phyloP scores from a whole-genome alignment of 371 early-diverging fungal genomes.

The Mortierella sp. region DNA sequence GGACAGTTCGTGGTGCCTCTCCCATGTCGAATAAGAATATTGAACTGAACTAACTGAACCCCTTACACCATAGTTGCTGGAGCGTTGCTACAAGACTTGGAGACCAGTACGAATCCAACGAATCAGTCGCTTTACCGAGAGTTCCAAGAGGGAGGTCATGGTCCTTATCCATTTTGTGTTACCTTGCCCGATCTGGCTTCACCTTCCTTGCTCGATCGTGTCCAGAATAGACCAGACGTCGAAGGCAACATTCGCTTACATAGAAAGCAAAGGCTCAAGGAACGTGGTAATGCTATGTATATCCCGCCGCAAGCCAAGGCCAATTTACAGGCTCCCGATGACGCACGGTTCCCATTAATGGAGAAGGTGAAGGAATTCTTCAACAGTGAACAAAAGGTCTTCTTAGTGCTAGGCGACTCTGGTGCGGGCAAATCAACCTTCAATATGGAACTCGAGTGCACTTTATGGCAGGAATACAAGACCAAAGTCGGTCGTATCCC shows the following conservation, averaged over 20 bases:
- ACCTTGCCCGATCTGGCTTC: not conserved
- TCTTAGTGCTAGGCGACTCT: constrained; percentile 13
- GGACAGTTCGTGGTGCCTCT: too few relatives aligned
- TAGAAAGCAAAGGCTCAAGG: not conserved
- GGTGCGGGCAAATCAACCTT: too few relatives aligned
- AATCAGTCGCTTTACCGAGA: not conserved
- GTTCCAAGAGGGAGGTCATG: not conserved
- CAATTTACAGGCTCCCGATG: not conserved
- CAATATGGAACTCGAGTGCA: too few relatives aligned
- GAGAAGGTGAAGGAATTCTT: constrained; percentile 3
- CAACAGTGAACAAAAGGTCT: not conserved
- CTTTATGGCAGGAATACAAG: too few relatives aligned
- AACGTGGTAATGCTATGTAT: not conserved
- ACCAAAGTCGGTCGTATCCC: too few relatives aligned
- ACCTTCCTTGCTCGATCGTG: not conserved
- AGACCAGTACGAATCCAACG: not conserved
- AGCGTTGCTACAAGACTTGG: not conserved
- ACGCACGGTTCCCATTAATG: not conserved
- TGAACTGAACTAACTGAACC: too few relatives aligned
- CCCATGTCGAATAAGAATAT: too few relatives aligned
- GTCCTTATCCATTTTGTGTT: not conserved
- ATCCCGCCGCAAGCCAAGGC: constrained; percentile 3
- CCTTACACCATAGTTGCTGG: too few relatives aligned
- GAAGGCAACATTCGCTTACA: not conserved
- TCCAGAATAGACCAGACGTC: not conserved